These are phyloP conservation scores for Ogataea nitratoaversa DNA, from an alignment of 805 yeast genomes.

Conservation along the genomic window DNA sequence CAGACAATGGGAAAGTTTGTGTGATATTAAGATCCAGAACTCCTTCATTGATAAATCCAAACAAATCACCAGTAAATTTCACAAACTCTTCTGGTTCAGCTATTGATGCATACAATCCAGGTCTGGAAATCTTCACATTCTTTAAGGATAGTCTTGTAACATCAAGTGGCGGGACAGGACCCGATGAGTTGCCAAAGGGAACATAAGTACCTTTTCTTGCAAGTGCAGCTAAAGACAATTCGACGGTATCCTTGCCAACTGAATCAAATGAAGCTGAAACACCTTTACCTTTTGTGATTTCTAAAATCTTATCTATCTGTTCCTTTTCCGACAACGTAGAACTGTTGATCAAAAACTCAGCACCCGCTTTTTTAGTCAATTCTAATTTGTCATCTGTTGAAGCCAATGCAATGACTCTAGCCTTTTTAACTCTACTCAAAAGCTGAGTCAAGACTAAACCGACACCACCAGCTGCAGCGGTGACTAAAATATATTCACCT, in stretches of 20 bases:
- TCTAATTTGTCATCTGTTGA: conserved; percentile 70
- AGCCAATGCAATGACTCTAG: conserved; percentile 79
- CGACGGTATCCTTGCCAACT: conserved; percentile 74
- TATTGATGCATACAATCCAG: conserved; percentile 53
- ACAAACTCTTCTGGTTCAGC: conserved; percentile 53
- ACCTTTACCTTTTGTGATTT: conserved; percentile 63
- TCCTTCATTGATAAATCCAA: conserved; percentile 41
- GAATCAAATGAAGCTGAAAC: conserved; percentile 69
- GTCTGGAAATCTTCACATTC: conserved; percentile 62
- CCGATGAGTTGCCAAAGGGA: conserved; percentile 83
- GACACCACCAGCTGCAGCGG: conserved; percentile 97
- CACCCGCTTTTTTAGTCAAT: conserved; percentile 68
- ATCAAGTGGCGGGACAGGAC: conserved; percentile 68
- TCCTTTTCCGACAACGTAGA: conserved; percentile 41
- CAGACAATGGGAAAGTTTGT: conserved; percentile 54
- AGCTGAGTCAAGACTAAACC: conserved; percentile 72
- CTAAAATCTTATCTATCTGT: conserved; percentile 48
- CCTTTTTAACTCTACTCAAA: conserved; percentile 53
- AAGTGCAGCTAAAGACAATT: conserved; percentile 53
- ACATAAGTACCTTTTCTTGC: conserved; percentile 73
- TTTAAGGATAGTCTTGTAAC: conserved; percentile 50
- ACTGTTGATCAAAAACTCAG: conserved; percentile 62
- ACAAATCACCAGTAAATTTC: conserved; percentile 38
- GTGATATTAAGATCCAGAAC: conserved; percentile 47
- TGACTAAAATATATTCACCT: conserved; percentile 71